Evolutionary conservation across 2,329 filamentous ascomycete species (phyloP).

Genomic region (Fusarium scirpi): DNA sequence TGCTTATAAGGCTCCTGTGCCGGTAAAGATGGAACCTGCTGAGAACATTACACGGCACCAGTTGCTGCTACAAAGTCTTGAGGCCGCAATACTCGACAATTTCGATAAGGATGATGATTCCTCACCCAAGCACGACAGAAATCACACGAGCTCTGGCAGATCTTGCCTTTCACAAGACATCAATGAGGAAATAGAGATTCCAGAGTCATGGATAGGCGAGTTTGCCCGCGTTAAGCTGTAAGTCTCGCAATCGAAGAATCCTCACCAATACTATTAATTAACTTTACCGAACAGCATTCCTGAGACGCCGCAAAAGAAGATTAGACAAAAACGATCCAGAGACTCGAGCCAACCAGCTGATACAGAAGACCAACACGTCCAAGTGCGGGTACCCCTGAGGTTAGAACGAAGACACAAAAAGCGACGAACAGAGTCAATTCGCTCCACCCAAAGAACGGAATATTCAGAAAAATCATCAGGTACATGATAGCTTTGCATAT

Average conservation of each 20-base stretch:
- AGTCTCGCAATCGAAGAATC: background rate
- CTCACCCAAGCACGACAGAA: background rate
- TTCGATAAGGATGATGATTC: background rate
- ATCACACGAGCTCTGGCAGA: background rate
- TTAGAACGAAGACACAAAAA: conserved; percentile 11
- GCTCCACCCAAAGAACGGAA: conserved; percentile 8
- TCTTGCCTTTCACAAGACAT: background rate
- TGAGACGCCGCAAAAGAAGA: conserved; percentile 30
- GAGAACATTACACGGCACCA: background rate
- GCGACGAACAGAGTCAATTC: conserved; percentile 36
- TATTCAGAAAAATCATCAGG: background rate
- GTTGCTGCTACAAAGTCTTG: background rate
- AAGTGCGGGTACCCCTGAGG: background rate
- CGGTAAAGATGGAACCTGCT: background rate
- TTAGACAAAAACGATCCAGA: background rate
- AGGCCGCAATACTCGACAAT: background rate
- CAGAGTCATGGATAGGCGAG: conserved; percentile 26
- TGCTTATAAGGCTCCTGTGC: background rate
- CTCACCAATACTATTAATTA: background rate
- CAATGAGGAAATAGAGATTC: background rate
- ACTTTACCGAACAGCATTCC: conserved; percentile 27
- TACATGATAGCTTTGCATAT: background rate
- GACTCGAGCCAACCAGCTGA: background rate
- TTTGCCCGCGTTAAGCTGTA: conserved; percentile 33
- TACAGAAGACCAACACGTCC: background rate